A percentile compares a stretch with the other conserved stretches of the same genome.
These are phyloP conservation scores for Emmonsiellopsis sp. DNA, from an alignment of 2,329 filamentous ascomycete species.

Conservation along the genomic window DNA sequence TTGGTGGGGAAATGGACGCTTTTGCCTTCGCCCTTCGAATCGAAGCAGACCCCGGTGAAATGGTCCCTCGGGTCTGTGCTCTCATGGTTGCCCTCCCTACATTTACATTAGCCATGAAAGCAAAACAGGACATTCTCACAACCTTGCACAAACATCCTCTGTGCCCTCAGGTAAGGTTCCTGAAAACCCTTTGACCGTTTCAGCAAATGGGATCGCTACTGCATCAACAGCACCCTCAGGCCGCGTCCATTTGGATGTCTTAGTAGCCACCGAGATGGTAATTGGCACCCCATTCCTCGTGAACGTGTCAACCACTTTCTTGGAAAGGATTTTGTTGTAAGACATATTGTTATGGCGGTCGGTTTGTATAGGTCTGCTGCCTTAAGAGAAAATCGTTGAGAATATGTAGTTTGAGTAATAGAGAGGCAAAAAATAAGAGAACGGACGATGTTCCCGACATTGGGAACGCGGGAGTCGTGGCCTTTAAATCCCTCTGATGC, in stretches of 20 bases:
- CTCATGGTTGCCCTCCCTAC: neutral
- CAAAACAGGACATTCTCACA: neutral
- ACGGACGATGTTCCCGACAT: neutral
- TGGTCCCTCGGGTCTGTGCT: neutral
- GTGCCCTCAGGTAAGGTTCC: neutral
- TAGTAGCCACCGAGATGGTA: neutral
- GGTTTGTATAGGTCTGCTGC: too few relatives aligned
- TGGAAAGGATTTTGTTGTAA: neutral
- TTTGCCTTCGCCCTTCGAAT: neutral
- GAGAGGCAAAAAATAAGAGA: neutral
- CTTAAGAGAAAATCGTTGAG: neutral
- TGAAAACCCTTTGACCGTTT: neutral
- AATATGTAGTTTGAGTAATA: neutral
- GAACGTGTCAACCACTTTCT: neutral
- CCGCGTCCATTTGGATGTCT: neutral
- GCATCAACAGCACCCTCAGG: neutral
- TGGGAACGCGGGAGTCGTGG: neutral
- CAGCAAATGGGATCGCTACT: neutral
- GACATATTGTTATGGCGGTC: neutral
- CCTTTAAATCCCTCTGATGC: neutral
- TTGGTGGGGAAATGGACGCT: slow-evolving; percentile 1
- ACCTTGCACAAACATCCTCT: slow-evolving; percentile 1
- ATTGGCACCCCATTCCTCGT: neutral
- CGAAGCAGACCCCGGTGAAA: slow-evolving; percentile 1
- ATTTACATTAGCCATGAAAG: neutral